Base-by-base conservation (phyloP, 2,329 filamentous ascomycete species). In the Pyrenochaeta sp. region DNA sequence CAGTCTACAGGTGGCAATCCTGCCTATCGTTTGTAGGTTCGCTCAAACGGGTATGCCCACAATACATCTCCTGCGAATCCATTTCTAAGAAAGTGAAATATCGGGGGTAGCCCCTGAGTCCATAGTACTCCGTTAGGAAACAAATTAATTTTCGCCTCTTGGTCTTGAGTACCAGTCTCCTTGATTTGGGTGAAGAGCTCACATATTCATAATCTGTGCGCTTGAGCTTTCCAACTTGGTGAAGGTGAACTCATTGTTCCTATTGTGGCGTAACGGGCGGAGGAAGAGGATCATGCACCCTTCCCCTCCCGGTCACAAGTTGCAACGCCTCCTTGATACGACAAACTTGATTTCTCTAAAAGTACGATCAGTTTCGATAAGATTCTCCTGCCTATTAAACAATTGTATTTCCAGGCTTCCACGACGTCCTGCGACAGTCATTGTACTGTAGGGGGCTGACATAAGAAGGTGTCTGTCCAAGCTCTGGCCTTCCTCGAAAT, bases 401-500 rank as follows among this genome's bases (percentile, higher is more conserved):
- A 27, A 15, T 25, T 25, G 22, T 15, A 5, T 44, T 24, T 51
- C 24, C 36, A 45, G 52, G 32, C 39, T 43, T 28, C 53, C 36
- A 32, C 44, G 43, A 43, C 37, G 45, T 25, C 46, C 48, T 55
- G 53, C 52, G 56, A 62, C 50, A 52, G 54, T 52, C 52, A 52
- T 50, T 55, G 45, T 54, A 58, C 58, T 48, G 63, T 61, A 64
- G 59, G 58, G 51, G 61, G 52, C 53, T 62, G 60, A 62, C 60
- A 62, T 60, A 56, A 62, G 59, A 62, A 52, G 60, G 54, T 42
- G 53, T 50, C 25, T 24, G 60, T 62, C 60, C 60, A 54, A 62
- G 60, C 60, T 65, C 61, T 19, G 52, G 50, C 61, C 54, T 66
- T 62, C 60, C 64, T 55, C 57, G 67, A 69, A 65, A 64, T 72